Base-by-base conservation (phyloP, 306 rosid species). In the Lupinus albus region DNA sequence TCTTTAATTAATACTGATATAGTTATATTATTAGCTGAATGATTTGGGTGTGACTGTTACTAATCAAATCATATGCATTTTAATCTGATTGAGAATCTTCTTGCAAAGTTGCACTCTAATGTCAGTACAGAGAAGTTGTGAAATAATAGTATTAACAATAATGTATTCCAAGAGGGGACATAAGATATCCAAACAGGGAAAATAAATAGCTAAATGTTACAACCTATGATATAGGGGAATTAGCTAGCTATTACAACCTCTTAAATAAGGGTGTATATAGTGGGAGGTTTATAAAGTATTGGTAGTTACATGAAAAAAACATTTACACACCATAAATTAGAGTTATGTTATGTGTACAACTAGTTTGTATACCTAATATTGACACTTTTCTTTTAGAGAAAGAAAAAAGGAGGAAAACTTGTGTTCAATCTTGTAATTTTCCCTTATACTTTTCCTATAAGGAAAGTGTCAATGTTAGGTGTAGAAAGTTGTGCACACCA, bases 51-150 rank as follows among this genome's bases (percentile, higher is more conserved):
- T 72, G 71, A 28, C 60, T 66, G 68, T 76, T 46, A 61, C 38
- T 38, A 38, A 65, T 71, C 60, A 77, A 80, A 71, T 84, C 76
- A 76, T 77, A 53, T 72, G 67, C 39, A 20, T 67, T 70, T 83
- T 70, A 55, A 45, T 73, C 55, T 81, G 72, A 54, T 71, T 71
- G 20, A 77, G 62, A 9, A 68, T 59, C 28, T 39, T 61, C 78
- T 28, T 61, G 61, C 25, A 64, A 61, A 53, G 67, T 52, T 60
- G 71, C 58, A 20, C 60, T 64, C 42, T 45, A 42, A 25, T 42
- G 33, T 57, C 11, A 14, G 49, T 28, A 42, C 25, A 42, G 64
- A 48, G 14, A 47, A 56, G 47, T n/a, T 8, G 55, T 35, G 54
- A 56, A 61, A 59, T 13, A 15, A 38, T 6, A 35, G 28, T 36